Base-by-base conservation (phyloP, 805 yeast genomes). In the Huiozyma naganishii region DNA sequence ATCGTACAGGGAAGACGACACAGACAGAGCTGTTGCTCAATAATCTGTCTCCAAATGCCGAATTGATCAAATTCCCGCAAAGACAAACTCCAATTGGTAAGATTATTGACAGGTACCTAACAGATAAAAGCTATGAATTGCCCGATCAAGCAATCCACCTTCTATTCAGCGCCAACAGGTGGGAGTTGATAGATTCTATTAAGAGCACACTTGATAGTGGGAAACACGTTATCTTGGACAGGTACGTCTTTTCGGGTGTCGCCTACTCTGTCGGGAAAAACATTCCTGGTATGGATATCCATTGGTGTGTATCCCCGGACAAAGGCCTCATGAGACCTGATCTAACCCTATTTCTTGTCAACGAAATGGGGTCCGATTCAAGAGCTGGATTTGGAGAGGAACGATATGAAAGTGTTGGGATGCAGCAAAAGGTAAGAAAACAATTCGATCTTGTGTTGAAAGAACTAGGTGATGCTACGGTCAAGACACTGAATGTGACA, bases 381-480 rank as follows among this genome's bases (percentile, higher is more conserved):
- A 70, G 97, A 44, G 78, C 77, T 8, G 95, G 95, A 1, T 92
- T 83, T 69, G 99, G 99, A 10, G 83, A 79, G n/a, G 99, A 92
- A 61, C 68, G 96, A 43, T 92, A 92, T 64, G 99, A 92, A 60
- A 73, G 72, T 28, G 59, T 62, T 5, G 78, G 73, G 40, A 83
- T 92, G 56, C 99, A 92, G 58, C 61, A 65, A n/a, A 68, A 67
- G 34, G 99, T 92, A 4, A 75, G 77, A 46, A 37, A 54, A 7
- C 68, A 78, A 48, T 67, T 76, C 46, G 49, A 59, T 35, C 51
- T 61, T 9, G 43, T 67, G 11, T 63, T 71, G 7, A 48, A 56
- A 6, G 46, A 48, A 35, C 39, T 46, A 7, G 41, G 45, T 6
- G 52, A 59, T 2, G 9, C 40, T 11, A 39, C 42, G 1, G 72